Evolutionary conservation across 768 basidiomycete genomes (phyloP).

Genomic region (Austroboletus festivus): DNA sequence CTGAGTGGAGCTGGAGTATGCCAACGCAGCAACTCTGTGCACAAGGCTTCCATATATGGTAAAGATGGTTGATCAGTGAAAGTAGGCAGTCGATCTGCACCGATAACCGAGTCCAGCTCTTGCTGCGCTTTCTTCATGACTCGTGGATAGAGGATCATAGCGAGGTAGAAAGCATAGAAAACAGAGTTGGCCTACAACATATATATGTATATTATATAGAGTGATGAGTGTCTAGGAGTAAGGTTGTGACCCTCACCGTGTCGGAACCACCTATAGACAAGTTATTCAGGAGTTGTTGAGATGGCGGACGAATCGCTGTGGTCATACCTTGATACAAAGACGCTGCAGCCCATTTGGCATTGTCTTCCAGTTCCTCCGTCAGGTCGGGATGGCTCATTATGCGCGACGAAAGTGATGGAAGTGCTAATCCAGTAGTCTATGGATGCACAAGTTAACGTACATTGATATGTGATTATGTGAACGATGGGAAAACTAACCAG

Average conservation of each 20-base stretch:
- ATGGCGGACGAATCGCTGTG: too few species aligned
- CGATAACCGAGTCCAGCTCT: constrained; percentile 13
- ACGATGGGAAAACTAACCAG: constrained; percentile 6
- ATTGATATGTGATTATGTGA: background rate
- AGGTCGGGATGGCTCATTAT: too few species aligned
- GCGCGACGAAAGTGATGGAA: too few species aligned
- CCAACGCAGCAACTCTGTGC: background rate
- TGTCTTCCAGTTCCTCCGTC: too few species aligned
- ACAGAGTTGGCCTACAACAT: constrained; percentile 15
- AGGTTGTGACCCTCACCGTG: constrained; percentile 19
- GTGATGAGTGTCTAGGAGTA: constrained; percentile 8
- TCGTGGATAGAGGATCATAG: constrained; percentile 11
- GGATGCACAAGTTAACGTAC: background rate
- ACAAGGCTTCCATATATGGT: background rate
- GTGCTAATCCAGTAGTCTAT: constrained; percentile 14
- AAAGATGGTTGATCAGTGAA: background rate
- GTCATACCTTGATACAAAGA: constrained; percentile 16
- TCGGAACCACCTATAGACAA: constrained; percentile 27
- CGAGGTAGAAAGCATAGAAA: constrained; percentile 22
- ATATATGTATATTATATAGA: background rate
- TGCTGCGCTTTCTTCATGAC: constrained; percentile 7
- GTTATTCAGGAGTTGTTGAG: background rate
- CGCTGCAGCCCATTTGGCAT: constrained; percentile 14
- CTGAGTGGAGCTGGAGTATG: background rate
- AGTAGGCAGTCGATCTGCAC: constrained; percentile 10